Conservation (phyloP, 1,139 yeast species). For the Arxiozyma slooffiae region DNA sequence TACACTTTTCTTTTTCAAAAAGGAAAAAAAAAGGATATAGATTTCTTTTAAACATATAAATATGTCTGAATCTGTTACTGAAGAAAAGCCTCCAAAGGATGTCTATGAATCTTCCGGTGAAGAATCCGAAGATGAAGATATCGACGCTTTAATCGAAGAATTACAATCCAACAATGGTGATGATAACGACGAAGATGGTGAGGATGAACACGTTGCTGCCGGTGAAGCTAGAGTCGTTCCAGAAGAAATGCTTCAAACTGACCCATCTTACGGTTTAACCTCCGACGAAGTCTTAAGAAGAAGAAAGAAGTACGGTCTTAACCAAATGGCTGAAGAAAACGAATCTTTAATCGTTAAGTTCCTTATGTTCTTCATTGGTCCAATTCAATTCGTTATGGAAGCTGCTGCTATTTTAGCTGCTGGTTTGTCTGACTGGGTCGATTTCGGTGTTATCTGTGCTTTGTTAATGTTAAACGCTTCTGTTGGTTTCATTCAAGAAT, state of each 20-base stretch:
- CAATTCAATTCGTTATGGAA: conserved; percentile 98
- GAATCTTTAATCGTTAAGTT: conserved; percentile 80
- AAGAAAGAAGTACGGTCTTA: conserved; percentile 88
- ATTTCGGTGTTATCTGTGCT: conserved; percentile 95
- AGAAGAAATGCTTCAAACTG: conserved; percentile 77
- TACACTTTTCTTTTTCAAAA: not conserved
- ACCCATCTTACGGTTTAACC: conserved; percentile 70
- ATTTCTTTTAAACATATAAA: conserved; percentile 4
- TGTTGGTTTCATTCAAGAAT: conserved; percentile 96
- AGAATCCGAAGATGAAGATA: conserved; percentile 65
- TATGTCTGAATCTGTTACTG: conserved; percentile 5
- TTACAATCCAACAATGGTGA: conserved; percentile 75
- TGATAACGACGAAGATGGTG: conserved; percentile 41
- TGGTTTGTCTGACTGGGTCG: conserved; percentile 98
- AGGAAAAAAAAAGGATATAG: conserved; percentile 3
- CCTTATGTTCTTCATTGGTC: conserved; percentile 90
- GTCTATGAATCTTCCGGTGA: conserved; percentile 29
- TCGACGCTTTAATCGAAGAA: conserved; percentile 81
- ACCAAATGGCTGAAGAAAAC: conserved; percentile 90
- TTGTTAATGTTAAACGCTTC: conserved; percentile 77
- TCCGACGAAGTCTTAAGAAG: conserved; percentile 75
- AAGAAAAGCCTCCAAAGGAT: conserved; percentile 26
- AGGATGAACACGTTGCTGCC: conserved; percentile 32
- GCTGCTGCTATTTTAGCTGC: conserved; percentile 97
- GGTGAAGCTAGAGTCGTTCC: conserved; percentile 60